Percentiles rank a stretch among this genome's conserved stretches.
Conservation (phyloP, 306 rosid species). For the Pachyrhizus erosus region DNA sequence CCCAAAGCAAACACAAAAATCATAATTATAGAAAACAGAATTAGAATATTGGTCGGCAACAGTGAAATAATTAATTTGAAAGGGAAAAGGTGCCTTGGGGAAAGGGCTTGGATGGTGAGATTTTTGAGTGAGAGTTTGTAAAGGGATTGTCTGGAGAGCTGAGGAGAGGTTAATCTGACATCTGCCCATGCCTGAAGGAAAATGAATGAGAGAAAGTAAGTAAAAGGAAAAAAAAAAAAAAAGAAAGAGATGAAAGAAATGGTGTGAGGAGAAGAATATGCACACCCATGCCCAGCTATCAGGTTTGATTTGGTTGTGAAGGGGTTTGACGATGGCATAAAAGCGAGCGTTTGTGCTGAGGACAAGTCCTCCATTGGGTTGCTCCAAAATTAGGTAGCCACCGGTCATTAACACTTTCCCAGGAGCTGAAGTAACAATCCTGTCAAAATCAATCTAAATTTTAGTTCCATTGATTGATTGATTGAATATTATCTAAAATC, state of each 20-base stretch:
- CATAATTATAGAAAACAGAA: not conserved
- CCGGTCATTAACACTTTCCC: slow-evolving; percentile 84
- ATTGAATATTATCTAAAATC: no score
- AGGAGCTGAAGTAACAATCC: slow-evolving; percentile 85
- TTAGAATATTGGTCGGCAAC: not conserved
- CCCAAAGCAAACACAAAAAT: slow-evolving; percentile 32
- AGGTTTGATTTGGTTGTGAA: slow-evolving; percentile 57
- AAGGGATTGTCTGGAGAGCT: slow-evolving; percentile 76
- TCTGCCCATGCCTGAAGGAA: slow-evolving; percentile 82
- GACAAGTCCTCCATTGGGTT: slow-evolving; percentile 81
- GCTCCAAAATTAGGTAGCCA: slow-evolving; percentile 78
- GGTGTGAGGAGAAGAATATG: not conserved
- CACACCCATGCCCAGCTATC: slow-evolving; percentile 83
- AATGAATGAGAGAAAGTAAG: not conserved
- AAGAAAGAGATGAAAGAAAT: not conserved
- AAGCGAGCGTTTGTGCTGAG: slow-evolving; percentile 88
- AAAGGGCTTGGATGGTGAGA: slow-evolving; percentile 59
- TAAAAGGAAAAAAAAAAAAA: no score
- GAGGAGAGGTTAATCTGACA: slow-evolving; percentile 88
- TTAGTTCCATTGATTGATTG: not conserved
- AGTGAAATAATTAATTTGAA: not conserved
- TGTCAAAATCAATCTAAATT: not conserved
- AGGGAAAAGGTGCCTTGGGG: slow-evolving; percentile 63
- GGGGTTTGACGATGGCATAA: slow-evolving; percentile 75
- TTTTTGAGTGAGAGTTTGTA: slow-evolving; percentile 72